Conservation (phyloP, 2,329 filamentous ascomycete genomes). For the Fusarium hainanense region DNA sequence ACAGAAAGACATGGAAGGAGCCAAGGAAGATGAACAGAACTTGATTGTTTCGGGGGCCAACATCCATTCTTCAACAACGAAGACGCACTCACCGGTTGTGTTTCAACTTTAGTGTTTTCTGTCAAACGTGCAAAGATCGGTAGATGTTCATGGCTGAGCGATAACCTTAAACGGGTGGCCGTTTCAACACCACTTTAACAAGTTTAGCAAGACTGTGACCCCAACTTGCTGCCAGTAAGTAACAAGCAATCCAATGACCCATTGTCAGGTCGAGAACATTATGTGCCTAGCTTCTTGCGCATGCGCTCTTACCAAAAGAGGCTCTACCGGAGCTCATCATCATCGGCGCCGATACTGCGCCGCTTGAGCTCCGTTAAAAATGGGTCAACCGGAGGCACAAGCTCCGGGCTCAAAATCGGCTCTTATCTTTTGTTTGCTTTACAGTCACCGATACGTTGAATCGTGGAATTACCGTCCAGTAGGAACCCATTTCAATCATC, state of each 20-base stretch:
- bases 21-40: background rate
- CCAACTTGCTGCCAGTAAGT: too few relatives aligned
- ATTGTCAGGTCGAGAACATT: background rate
- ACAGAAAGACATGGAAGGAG: background rate
- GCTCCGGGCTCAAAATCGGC: slow-evolving; percentile 16
- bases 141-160: background rate
- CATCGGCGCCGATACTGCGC: slow-evolving; percentile 2
- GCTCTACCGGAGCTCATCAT: background rate
- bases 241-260: background rate
- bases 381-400: slow-evolving; percentile 6
- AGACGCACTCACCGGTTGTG: background rate
- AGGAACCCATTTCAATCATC: background rate
- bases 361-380: slow-evolving; percentile 5
- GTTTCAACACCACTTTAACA: background rate
- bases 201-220: background rate
- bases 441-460: background rate
- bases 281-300: background rate
- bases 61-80: background rate
- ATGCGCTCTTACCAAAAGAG: background rate
- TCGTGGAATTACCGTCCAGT: background rate
- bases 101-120: background rate
- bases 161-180: background rate
- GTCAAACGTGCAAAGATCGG: background rate
- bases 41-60: background rate
- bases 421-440: background rate